A percentile compares a stretch with the other conserved stretches of the same genome.
phyloP scores from a whole-genome alignment of 2,329 filamentous ascomycete species.

The Mycocentrospora acerina region DNA sequence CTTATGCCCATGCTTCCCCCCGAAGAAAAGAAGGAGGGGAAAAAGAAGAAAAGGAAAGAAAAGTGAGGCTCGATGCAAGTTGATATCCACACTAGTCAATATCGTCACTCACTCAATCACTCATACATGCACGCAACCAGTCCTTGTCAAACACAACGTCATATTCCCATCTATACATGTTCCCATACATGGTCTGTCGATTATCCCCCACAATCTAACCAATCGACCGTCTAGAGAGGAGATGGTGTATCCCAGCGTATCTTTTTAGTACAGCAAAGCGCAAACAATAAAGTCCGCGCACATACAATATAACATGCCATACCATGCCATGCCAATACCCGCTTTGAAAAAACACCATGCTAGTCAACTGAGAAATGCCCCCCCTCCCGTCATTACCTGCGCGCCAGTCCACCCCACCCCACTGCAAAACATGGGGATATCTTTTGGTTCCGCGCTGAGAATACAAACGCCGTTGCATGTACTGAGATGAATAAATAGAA shows the following conservation, averaged over 20 bases:
- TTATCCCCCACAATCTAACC: background rate
- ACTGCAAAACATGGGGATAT: conserved; percentile 10
- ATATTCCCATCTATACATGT: background rate
- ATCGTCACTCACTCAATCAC: background rate
- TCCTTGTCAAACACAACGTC: background rate
- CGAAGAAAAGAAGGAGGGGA: too few relatives aligned
- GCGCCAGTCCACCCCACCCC: conserved; percentile 4
- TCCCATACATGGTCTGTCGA: background rate
- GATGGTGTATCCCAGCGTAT: conserved; percentile 40
- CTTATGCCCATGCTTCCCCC: background rate
- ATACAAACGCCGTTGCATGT: conserved; percentile 1
- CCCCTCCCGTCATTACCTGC: conserved; percentile 7
- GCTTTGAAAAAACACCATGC: conserved; percentile 20
- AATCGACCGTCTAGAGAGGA: conserved; percentile 33
- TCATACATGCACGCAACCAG: background rate
- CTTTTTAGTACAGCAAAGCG: conserved; percentile 32
- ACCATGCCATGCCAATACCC: too few relatives aligned
- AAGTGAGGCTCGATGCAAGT: too few relatives aligned
- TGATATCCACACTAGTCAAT: background rate
- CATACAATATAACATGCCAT: conserved; percentile 15
- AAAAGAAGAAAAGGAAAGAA: too few relatives aligned
- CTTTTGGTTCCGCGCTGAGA: conserved; percentile 15
- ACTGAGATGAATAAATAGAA: conserved; percentile 6
- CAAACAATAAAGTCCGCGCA: conserved; percentile 12
- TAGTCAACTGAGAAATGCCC: conserved; percentile 2